Conservation (phyloP, 2,329 filamentous ascomycete species). For the Fusarium liriodendri region DNA sequence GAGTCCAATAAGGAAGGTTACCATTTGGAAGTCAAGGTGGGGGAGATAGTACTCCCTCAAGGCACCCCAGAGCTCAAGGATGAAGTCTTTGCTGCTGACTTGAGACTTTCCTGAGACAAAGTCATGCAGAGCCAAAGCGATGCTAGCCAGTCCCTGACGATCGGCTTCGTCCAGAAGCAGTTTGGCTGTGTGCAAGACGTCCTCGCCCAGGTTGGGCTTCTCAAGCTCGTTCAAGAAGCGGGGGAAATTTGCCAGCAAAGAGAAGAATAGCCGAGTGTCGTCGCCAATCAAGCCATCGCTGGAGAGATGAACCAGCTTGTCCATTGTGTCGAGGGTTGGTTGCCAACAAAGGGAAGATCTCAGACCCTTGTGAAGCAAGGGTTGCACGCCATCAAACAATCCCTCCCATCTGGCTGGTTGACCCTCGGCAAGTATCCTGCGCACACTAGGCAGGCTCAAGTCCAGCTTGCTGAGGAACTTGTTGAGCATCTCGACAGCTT, state of each 20-base stretch:
- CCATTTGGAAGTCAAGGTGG: conserved; percentile 81
- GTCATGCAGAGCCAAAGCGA: conserved; percentile 76
- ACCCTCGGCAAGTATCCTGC: conserved; percentile 78
- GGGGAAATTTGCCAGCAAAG: conserved; percentile 91
- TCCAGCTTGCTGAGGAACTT: conserved; percentile 87
- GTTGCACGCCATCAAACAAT: conserved; percentile 85
- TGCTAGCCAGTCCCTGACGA: conserved; percentile 72
- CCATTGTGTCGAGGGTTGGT: conserved; percentile 79
- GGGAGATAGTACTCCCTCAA: conserved; percentile 85
- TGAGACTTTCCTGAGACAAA: conserved; percentile 77
- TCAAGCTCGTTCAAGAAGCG: conserved; percentile 86
- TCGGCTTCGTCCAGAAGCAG: conserved; percentile 80
- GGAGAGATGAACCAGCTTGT: conserved; percentile 82
- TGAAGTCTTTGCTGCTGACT: conserved; percentile 78
- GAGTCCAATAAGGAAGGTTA: conserved; percentile 91
- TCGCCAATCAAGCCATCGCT: conserved; percentile 85
- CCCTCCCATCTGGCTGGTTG: conserved; percentile 91
- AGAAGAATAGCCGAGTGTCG: conserved; percentile 84
- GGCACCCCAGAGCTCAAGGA: conserved; percentile 78
- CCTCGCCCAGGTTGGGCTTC: conserved; percentile 64
- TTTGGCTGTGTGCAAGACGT: conserved; percentile 72
- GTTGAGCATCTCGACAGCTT: conserved; percentile 91
- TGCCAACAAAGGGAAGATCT: conserved; percentile 87
- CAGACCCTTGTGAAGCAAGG: conserved; percentile 89
- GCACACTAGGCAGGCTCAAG: conserved; percentile 75